Percentiles rank a stretch among this genome's conserved stretches.
These are phyloP conservation scores for Penicillium concentricum DNA, from an alignment of 2,329 filamentous ascomycete species.

Conservation along the genomic window DNA sequence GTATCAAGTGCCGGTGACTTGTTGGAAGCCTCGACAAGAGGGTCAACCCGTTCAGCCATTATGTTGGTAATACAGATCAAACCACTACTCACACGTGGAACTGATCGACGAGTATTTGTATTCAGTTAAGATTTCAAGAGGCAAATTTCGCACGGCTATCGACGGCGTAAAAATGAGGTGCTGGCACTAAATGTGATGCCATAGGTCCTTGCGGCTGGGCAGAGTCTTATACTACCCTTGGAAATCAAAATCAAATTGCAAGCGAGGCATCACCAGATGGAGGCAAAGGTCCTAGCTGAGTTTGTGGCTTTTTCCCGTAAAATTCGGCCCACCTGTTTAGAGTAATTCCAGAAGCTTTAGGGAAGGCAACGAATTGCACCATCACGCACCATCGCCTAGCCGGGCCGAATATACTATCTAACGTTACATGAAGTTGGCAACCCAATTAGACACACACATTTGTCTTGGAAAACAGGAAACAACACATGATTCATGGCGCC, in stretches of 20 bases:
- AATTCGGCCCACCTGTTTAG: not conserved
- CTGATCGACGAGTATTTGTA: slow-evolving; percentile 1
- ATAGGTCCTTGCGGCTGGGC: slow-evolving; percentile 19
- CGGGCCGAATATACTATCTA: not conserved
- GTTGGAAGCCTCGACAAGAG: not conserved
- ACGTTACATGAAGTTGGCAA: not conserved
- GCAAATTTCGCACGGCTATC: slow-evolving; percentile 4
- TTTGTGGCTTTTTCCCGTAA: not conserved
- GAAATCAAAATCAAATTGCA: not conserved
- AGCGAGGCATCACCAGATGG: not conserved
- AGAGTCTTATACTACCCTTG: slow-evolving; percentile 13
- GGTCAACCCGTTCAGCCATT: not conserved
- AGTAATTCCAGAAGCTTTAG: slow-evolving; percentile 4
- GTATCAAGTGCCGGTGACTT: slow-evolving; percentile 22
- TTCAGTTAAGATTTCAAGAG: not conserved
- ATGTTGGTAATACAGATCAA: not conserved
- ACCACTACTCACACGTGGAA: not conserved
- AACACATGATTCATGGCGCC: not conserved
- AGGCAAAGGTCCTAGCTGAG: not conserved
- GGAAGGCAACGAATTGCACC: not conserved
- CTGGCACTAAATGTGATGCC: slow-evolving; percentile 32
- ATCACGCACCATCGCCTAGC: not conserved
- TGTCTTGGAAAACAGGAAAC: not conserved
- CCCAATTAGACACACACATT: not conserved
- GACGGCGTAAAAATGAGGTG: slow-evolving; percentile 27